These are phyloP conservation scores for Colletotrichum eleusines DNA, from an alignment of 2,329 filamentous ascomycete genomes.

Conservation along the genomic window DNA sequence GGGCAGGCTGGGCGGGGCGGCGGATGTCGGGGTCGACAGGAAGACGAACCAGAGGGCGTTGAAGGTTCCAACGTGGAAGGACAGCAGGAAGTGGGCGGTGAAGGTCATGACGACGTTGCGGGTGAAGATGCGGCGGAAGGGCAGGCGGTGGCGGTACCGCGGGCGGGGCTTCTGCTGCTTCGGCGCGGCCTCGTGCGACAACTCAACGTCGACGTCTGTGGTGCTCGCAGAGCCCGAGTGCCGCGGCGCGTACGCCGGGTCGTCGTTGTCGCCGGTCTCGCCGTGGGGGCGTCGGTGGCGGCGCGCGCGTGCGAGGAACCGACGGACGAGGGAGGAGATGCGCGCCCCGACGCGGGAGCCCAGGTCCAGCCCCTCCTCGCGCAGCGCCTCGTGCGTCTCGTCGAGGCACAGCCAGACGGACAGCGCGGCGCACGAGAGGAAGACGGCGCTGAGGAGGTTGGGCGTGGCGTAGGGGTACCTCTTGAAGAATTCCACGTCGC, in stretches of 20 bases:
- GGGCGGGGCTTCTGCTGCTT: conserved; percentile 41
- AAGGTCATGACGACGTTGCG: conserved; percentile 67
- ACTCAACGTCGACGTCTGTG: conserved; percentile 47
- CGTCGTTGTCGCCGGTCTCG: conserved; percentile 8
- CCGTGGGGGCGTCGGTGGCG: conserved; percentile 14
- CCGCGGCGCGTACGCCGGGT: conserved; percentile 51
- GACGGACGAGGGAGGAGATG: conserved; percentile 48
- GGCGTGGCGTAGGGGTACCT: conserved; percentile 67
- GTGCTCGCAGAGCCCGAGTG: conserved; percentile 47
- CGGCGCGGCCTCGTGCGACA: conserved; percentile 45
- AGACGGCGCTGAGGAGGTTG: conserved; percentile 64
- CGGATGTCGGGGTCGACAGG: conserved; percentile 71
- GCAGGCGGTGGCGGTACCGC: conserved; percentile 61
- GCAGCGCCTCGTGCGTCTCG: conserved; percentile 63
- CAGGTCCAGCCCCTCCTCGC: conserved; percentile 54
- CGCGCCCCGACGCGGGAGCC: conserved; percentile 57
- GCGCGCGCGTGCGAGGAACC: conserved; percentile 42
- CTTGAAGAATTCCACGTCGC: conserved; percentile 58
- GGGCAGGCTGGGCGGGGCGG: conserved; percentile 55
- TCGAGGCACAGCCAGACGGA: conserved; percentile 64
- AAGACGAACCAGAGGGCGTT: conserved; percentile 83
- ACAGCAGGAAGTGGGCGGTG: conserved; percentile 75
- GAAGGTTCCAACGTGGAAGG: conserved; percentile 81
- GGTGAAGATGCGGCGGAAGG: conserved; percentile 68
- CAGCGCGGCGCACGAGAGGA: conserved; percentile 58